Evolutionary conservation across 352 stramenopile genomes (phyloP).

Genomic region (Pythium volutum): DNA sequence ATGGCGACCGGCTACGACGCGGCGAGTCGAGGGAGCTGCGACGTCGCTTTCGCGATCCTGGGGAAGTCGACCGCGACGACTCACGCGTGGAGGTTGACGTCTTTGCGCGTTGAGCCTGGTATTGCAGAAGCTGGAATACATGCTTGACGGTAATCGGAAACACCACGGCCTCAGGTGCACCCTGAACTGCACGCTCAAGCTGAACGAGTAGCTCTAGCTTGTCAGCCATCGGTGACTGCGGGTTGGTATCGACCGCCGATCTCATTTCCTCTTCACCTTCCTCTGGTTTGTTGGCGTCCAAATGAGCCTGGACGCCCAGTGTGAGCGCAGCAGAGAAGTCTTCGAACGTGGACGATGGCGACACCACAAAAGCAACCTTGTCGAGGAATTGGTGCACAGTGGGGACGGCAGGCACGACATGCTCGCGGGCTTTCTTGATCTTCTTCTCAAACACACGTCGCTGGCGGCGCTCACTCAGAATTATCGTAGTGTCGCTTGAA

Average conservation of each 20-base stretch:
- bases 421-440: slow-evolving; percentile 36
- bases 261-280: slow-evolving; percentile 49
- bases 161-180: background rate
- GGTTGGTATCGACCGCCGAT: background rate
- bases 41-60: slow-evolving; percentile 31
- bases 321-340: slow-evolving; percentile 36
- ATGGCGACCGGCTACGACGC: slow-evolving; percentile 24
- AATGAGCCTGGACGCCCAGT: slow-evolving; percentile 26
- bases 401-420: slow-evolving; percentile 25
- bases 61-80: slow-evolving; percentile 30
- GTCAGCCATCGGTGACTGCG: slow-evolving; percentile 5
- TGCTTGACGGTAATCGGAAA: slow-evolving; percentile 21
- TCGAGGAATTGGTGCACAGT: slow-evolving; percentile 33
- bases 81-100: slow-evolving; percentile 16
- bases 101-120: slow-evolving; percentile 7
- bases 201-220: slow-evolving; percentile 9
- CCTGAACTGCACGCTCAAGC: slow-evolving; percentile 14
- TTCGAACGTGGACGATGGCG: slow-evolving; percentile 34
- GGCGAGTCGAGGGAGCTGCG: slow-evolving; percentile 37
- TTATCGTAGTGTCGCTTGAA: background rate
- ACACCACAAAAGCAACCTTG: slow-evolving; percentile 30
- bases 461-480: slow-evolving; percentile 37
- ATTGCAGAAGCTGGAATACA: slow-evolving; percentile 23
- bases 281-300: slow-evolving; percentile 54
- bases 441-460: slow-evolving; percentile 55